Evolutionary conservation across 2,329 filamentous ascomycete genomes (phyloP).

Genomic region (Parastagonospora avenae): DNA sequence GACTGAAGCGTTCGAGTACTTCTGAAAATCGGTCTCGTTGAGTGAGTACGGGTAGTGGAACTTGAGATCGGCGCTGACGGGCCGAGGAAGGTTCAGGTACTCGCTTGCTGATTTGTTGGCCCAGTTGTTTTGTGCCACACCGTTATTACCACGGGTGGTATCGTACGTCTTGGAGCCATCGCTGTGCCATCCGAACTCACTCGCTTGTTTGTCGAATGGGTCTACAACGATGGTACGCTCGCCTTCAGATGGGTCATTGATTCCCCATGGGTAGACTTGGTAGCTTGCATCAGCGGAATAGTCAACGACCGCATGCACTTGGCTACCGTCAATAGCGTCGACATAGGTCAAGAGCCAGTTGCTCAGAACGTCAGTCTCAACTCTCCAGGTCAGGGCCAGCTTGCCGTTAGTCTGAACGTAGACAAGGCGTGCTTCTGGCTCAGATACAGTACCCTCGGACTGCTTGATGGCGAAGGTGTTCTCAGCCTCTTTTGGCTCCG

Average conservation of each 20-base stretch:
- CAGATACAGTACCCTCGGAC: conserved; percentile 55
- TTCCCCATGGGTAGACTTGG: conserved; percentile 60
- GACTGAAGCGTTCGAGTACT: conserved; percentile 61
- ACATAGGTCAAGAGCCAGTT: conserved; percentile 67
- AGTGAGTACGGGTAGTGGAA: conserved; percentile 49
- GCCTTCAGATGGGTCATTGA: conserved; percentile 61
- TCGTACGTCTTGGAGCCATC: conserved; percentile 57
- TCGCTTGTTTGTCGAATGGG: conserved; percentile 55
- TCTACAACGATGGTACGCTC: conserved; percentile 52
- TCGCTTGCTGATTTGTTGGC: conserved; percentile 39
- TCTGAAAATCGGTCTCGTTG: conserved; percentile 26
- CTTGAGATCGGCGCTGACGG: conserved; percentile 47
- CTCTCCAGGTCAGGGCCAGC: conserved; percentile 60
- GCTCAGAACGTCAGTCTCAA: conserved; percentile 62
- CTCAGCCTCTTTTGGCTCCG: conserved; percentile 43
- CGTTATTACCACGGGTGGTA: conserved; percentile 65
- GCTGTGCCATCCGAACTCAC: conserved; percentile 60
- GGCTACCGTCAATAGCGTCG: conserved; percentile 54
- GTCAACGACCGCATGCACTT: conserved; percentile 61
- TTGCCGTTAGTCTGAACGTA: conserved; percentile 59
- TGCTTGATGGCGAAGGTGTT: conserved; percentile 55
- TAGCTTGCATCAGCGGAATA: conserved; percentile 63
- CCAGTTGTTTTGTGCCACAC: conserved; percentile 59
- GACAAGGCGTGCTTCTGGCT: conserved; percentile 61
- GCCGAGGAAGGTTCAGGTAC: conserved; percentile 59